phyloP scores from a whole-genome alignment of 2,329 filamentous ascomycete genomes.

The Pseudodiploospora longispora region DNA sequence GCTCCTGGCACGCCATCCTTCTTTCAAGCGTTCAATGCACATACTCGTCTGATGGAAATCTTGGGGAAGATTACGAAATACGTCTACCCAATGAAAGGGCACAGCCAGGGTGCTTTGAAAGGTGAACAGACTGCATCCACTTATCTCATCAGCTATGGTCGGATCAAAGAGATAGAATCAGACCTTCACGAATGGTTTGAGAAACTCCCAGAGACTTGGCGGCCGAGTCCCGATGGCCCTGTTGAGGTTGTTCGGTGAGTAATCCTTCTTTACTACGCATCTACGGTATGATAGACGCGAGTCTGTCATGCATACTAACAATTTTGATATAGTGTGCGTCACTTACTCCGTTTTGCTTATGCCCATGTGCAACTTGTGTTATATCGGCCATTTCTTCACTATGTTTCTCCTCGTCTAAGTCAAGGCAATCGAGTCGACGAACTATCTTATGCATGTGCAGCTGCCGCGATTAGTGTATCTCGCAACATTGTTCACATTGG shows the following conservation, averaged over 20 bases:
- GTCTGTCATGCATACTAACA: neutral
- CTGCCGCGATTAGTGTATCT: slow-evolving; percentile 53
- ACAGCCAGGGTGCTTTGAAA: slow-evolving; percentile 38
- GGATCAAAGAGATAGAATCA: slow-evolving; percentile 56
- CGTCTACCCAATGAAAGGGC: slow-evolving; percentile 56
- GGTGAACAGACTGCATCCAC: slow-evolving; percentile 37
- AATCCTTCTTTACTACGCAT: neutral
- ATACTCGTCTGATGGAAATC: slow-evolving; percentile 56
- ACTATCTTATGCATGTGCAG: slow-evolving; percentile 66
- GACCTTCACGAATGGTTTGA: slow-evolving; percentile 58
- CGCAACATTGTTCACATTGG: slow-evolving; percentile 74
- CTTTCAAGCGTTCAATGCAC: slow-evolving; percentile 58
- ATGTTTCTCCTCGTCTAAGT: slow-evolving; percentile 59
- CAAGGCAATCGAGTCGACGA: slow-evolving; percentile 58
- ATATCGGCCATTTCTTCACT: slow-evolving; percentile 77
- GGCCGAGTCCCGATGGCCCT: slow-evolving; percentile 68
- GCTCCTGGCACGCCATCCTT: slow-evolving; percentile 50
- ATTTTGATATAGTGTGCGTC: slow-evolving; percentile 46
- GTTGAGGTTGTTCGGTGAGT: slow-evolving; percentile 68
- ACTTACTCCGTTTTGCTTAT: slow-evolving; percentile 70
- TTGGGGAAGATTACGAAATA: slow-evolving; percentile 55
- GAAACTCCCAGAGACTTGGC: slow-evolving; percentile 64
- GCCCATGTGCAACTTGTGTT: slow-evolving; percentile 77
- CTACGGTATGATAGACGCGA: neutral
- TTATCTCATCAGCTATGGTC: slow-evolving; percentile 55